Base-by-base conservation (phyloP, 2,329 filamentous ascomycete species). In the Paecilomyces niveus region DNA sequence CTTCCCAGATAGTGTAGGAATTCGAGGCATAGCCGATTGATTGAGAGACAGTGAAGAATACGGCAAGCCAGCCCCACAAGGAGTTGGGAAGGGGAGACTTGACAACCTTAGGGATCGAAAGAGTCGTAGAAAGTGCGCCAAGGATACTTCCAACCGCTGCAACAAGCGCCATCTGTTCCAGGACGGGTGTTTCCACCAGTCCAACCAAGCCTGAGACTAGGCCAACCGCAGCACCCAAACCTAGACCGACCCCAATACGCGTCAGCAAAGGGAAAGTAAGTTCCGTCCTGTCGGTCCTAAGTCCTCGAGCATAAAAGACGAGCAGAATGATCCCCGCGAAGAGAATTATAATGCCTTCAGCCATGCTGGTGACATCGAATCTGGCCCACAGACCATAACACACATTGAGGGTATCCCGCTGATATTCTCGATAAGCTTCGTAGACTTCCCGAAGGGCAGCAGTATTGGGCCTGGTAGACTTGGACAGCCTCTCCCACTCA, bases 1-100 rank as follows among this genome's bases (percentile, higher is more conserved):
- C 94, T 76, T 99, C 94, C 92, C 94, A 99, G 64, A 99, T 96
- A 0, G 93, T 97, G 75, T 92, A 99, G 0, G 94, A 99, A 75
- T 99, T 99, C 3, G 94, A 94, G 0, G 93, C 93, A 72, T 97
- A 99, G 7, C 94, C 93, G 55, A 90, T 79, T n/a, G 92, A 95
- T 69, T 96, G 90, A 61, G 89, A 86, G n/a, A 92, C 73, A 0
- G 92, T 92, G 65, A 96, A 91, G 13, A 92, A 72, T 26, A 90
- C 79, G 5, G 90, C 87, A 59, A 96, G 78, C 87, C 90, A 93
- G n/a, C 91, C 89, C 92, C 93, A 99, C 57, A 92, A 77, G 0
- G 85, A 89, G n/a, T 76, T 84, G 0, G 92, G 92, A 9, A 91
- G 65, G 35, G 90, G 80, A 15, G 78, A 72, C 54, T 68, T 69